Evolutionary conservation across 768 basidiomycete species (phyloP).

Genomic region (Boletus rex-veris): DNA sequence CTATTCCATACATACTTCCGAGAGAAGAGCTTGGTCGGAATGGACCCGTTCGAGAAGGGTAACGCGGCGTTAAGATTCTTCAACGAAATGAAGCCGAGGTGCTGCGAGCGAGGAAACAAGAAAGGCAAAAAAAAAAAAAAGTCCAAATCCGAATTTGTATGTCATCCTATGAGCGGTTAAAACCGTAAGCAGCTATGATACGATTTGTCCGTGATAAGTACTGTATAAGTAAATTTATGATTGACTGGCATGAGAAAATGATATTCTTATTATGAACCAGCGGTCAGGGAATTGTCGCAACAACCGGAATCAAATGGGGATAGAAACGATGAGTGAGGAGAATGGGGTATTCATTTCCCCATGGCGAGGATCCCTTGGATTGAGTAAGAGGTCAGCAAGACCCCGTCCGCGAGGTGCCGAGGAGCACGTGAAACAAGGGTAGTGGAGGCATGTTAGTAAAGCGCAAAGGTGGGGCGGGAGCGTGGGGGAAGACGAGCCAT

Average conservation of each 20-base stretch:
- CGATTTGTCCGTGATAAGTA: conserved; percentile 6
- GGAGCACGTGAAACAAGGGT: conserved; percentile 22
- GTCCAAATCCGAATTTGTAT: neutral
- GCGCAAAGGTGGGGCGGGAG: conserved; percentile 4
- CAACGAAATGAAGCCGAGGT: conserved; percentile 5
- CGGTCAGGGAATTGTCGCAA: conserved; percentile 10
- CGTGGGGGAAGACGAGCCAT: conserved; percentile 1
- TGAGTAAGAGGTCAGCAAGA: conserved; percentile 5
- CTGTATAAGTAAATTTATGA: neutral
- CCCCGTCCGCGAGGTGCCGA: conserved; percentile 23
- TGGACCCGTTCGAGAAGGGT: conserved; percentile 9
- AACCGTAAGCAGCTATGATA: conserved; percentile 23
- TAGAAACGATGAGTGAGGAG: conserved; percentile 10
- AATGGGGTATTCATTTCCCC: conserved; percentile 14
- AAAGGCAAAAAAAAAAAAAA: neutral
- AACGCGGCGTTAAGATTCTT: conserved; percentile 9
- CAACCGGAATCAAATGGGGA: conserved; percentile 15
- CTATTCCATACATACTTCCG: conserved; percentile 7
- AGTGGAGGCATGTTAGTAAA: neutral
- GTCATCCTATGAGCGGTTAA: conserved; percentile 1
- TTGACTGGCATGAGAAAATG: conserved; percentile 25
- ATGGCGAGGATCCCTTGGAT: conserved; percentile 5
- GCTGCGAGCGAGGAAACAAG: neutral
- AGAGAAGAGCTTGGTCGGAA: conserved; percentile 2
- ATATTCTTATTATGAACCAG: conserved; percentile 8